Evolutionary conservation across 495 filamentous ascomycete genomes (phyloP), one percentile per base, ranked within the genome.

Genomic region (Entonaema liquescens): DNA sequence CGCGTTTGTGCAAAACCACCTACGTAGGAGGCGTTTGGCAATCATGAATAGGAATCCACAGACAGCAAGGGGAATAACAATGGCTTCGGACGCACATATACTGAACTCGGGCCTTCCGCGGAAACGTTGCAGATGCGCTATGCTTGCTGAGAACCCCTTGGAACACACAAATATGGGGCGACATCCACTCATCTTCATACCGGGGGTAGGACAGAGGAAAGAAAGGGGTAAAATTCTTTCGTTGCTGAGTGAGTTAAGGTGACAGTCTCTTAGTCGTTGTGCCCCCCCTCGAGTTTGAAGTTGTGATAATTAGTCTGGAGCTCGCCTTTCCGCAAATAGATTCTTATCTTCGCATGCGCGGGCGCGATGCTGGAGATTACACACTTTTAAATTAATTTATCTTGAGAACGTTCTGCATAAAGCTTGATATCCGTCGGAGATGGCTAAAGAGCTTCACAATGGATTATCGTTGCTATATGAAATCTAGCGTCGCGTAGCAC

Each of bases 361-460:
- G 47, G 36, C 19, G 36, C 53, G 26, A 38, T 26, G n/a, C 36
- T 53, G 59, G 26, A 62, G 54, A 28, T 11, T n/a, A 56, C 63
- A 38, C 42, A 11, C 31, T 62, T 53, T 59, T 59, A 53, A 59
- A 59, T 71, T 59, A 62, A 63, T 63, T 55, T 57, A 21, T 5
- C 17, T 63, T 28, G 31, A 11, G 54, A 38, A 52, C 40, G 53
- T 26, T 59, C 11, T 65, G 59, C 70, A 68, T 26, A 57, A 60
- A 72, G 64, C 55, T 72, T 59, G 50, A 52, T 54, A 44, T 26
- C 59, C 49, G 21, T 31, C 29, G 4, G 59, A 40, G 47, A 68
- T 59, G 70, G 64, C 55, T 72, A 68, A 72, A 72, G 53, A 23
- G 59, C 60, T 61, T 63, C 49, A 21, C 64, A 59, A 57, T 53